A percentile compares a stretch with the other conserved stretches of the same genome.
Conservation (phyloP, 352 stramenopile species). For the Phytophthora ohioensis region DNA sequence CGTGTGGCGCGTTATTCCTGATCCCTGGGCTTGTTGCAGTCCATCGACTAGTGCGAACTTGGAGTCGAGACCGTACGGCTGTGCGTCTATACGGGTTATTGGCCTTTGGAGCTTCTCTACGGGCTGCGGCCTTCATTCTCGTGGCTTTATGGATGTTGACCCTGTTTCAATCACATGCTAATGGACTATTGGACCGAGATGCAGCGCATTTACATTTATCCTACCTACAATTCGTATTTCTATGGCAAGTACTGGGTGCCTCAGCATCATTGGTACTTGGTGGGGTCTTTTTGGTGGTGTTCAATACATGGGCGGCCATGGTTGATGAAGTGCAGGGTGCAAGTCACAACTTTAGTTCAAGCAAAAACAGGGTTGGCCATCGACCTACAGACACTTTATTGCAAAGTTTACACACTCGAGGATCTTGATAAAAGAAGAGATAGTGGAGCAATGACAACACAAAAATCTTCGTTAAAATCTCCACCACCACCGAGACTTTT, state of each 20-base stretch:
- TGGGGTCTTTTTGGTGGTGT: slow-evolving; percentile 65
- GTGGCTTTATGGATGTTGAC: slow-evolving; percentile 65
- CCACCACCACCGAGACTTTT: slow-evolving; percentile 52
- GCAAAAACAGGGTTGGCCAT: slow-evolving; percentile 6
- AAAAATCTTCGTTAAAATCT: slow-evolving; percentile 22
- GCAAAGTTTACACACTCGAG: slow-evolving; percentile 35
- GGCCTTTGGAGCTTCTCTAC: slow-evolving; percentile 51
- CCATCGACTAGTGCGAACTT: slow-evolving; percentile 52
- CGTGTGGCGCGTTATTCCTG: slow-evolving; percentile 58
- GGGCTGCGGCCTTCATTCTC: slow-evolving; percentile 59
- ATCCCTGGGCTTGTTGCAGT: slow-evolving; percentile 47
- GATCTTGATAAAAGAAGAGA: slow-evolving; percentile 35
- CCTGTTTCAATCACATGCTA: slow-evolving; percentile 44
- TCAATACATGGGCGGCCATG: slow-evolving; percentile 76
- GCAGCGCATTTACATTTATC: slow-evolving; percentile 62
- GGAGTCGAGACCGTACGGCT: slow-evolving; percentile 54
- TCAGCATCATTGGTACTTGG: slow-evolving; percentile 53
- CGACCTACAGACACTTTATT: slow-evolving; percentile 21
- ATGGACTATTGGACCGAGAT: slow-evolving; percentile 41
- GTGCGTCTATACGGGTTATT: slow-evolving; percentile 66
- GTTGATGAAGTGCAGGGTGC: slow-evolving; percentile 59
- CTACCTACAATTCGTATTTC: slow-evolving; percentile 65
- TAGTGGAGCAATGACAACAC: slow-evolving; percentile 14
- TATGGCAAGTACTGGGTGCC: slow-evolving; percentile 65
- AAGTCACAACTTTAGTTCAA: neutral